phyloP scores from a whole-genome alignment of 192 early-diverging fungal species.

The Diversispora epigaea region DNA sequence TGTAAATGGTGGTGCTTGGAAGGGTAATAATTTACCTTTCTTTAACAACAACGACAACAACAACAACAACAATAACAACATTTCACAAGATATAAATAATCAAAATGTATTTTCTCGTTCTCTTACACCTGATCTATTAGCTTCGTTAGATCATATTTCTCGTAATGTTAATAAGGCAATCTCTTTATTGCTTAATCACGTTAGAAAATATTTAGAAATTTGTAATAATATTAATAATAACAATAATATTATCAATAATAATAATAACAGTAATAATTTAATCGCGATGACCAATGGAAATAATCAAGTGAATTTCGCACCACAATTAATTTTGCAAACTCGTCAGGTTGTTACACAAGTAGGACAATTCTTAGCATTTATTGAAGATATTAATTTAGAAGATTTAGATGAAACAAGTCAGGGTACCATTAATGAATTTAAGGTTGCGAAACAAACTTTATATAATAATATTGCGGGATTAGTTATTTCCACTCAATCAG shows the following conservation, averaged over 20 bases:
- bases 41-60: background rate
- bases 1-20: constrained; percentile 26
- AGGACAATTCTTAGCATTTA: constrained; percentile 42
- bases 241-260: no score
- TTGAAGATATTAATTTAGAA: constrained; percentile 38
- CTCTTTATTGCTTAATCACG: constrained; percentile 24
- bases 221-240: background rate
- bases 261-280: no score
- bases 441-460: constrained; percentile 57
- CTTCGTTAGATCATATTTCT: constrained; percentile 40
- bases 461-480: constrained; percentile 66
- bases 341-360: constrained; percentile 36
- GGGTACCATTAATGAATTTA: constrained; percentile 50
- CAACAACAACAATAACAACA: background rate
- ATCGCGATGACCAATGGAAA: no score
- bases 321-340: constrained; percentile 42
- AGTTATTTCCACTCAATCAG: constrained; percentile 56
- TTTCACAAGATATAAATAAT: background rate
- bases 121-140: constrained; percentile 29
- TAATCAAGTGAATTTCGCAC: constrained; percentile 22
- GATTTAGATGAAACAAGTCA: constrained; percentile 29
- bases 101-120: background rate
- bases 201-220: constrained; percentile 37
- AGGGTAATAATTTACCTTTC: constrained; percentile 24
- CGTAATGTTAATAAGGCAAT: constrained; percentile 40